Evolutionary conservation across 2,329 filamentous ascomycete genomes (phyloP).

Genomic region (Didymella arachidicola): DNA sequence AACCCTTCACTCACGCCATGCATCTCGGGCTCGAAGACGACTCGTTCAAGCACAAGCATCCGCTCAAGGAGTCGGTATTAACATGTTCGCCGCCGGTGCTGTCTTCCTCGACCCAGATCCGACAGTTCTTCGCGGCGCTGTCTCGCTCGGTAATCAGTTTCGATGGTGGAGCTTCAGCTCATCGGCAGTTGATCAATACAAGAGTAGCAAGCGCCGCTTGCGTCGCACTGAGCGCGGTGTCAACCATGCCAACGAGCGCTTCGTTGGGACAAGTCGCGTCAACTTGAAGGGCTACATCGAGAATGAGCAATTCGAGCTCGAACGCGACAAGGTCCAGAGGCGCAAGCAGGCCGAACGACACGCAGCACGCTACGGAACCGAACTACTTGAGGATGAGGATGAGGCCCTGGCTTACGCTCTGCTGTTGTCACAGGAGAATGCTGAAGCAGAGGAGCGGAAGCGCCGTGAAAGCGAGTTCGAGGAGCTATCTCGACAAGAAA

Average conservation of each 20-base stretch:
- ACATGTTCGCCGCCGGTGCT: conserved; percentile 81
- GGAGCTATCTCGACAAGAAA: conserved; percentile 30
- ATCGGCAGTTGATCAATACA: conserved; percentile 73
- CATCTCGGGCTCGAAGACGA: conserved; percentile 81
- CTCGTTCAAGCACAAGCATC: conserved; percentile 72
- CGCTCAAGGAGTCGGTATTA: conserved; percentile 72
- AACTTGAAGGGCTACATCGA: conserved; percentile 83
- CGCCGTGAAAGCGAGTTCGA: conserved; percentile 54
- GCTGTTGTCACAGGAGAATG: conserved; percentile 67
- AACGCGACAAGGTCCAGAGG: conserved; percentile 72
- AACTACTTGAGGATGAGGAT: conserved; percentile 70
- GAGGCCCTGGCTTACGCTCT: conserved; percentile 69
- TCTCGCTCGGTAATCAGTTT: conserved; percentile 85
- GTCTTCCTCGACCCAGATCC: conserved; percentile 89
- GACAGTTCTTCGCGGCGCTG: conserved; percentile 82
- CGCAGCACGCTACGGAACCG: conserved; percentile 82
- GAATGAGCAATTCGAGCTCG: conserved; percentile 83
- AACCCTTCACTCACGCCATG: conserved; percentile 85
- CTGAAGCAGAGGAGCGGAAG: conserved; percentile 57
- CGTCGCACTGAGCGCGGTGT: conserved; percentile 72
- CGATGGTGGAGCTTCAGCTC: conserved; percentile 96
- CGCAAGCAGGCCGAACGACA: conserved; percentile 74
- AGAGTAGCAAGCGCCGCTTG: conserved; percentile 78
- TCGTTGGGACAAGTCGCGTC: conserved; percentile 69
- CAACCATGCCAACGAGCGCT: conserved; percentile 66